Base-by-base conservation (phyloP, 371 early-diverging fungal genomes). In the Lichtheimia corymbifera region DNA sequence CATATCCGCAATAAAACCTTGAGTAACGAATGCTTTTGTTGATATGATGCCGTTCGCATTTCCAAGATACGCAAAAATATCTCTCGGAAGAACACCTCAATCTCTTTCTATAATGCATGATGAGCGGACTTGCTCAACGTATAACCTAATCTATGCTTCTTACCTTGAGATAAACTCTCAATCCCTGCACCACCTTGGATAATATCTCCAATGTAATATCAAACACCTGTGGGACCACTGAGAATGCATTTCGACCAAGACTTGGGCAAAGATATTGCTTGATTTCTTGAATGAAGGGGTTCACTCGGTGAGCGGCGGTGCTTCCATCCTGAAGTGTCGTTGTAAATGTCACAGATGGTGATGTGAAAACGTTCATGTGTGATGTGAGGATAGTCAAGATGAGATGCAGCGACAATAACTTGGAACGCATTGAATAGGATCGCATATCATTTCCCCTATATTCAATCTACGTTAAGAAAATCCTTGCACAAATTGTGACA, bases 261-360 rank as follows among this genome's bases (percentile, higher is more conserved):
- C 86, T 84, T n/a, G 94, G 76, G 62, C 92, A 91, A 7, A 96
- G 68, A 45, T 92, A 90, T 70, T 93, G 90, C 72, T 93, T 93
- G 22, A 92, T 85, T 41, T 92, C 91, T 6, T 90, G 83, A 28
- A 93, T 82, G 59, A 95, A 89, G 6, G 89, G 88, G 24, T 74
- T 78, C 22, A 64, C 62, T 17, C 50, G 65, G 24, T 50, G 53
- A 20, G 61, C 68, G 50, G 58, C 68, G 25, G 62, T 47, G 12
- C 47, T 47, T 18, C 47, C 62, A 47, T 69, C 69, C 4, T 53
- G 24, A 55, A 68, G 22, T 41, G 68, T 51, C 17, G 72, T 50
- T 43, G 80, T 64, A 24, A 77, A 73, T 12, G 66, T 63, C 5
- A 83, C 76, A 3, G 70, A 58, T 17, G 77, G 64, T 2, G 79